Evolutionary conservation across 2,329 filamentous ascomycete genomes (phyloP).

Genomic region (Epichloe glyceriae): DNA sequence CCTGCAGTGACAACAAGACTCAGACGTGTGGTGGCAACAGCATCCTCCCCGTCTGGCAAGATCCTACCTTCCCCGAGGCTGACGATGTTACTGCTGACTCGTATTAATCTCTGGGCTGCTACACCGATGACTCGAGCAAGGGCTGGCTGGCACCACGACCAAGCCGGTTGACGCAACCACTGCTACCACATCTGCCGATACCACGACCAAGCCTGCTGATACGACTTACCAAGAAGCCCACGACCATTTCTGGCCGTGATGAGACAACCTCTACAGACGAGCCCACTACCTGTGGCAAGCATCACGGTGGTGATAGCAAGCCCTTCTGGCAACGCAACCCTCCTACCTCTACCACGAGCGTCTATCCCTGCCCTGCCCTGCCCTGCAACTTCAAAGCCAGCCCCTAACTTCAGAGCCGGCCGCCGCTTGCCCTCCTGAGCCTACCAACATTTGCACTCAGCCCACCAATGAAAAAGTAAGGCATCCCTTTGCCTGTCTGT

Average conservation of each 20-base stretch:
- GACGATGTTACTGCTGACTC: neutral
- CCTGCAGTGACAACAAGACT: conserved; percentile 29
- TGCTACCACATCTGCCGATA: too few relatives aligned
- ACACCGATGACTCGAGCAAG: too few relatives aligned
- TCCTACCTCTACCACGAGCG: conserved; percentile 19
- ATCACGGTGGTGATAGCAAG: conserved; percentile 25
- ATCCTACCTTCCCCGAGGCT: conserved; percentile 33
- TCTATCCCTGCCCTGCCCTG: conserved; percentile 22
- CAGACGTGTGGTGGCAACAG: conserved; percentile 34
- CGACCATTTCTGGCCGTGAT: too few relatives aligned
- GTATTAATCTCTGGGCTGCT: too few relatives aligned
- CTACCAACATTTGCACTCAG: conserved; percentile 40
- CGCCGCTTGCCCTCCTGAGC: conserved; percentile 29
- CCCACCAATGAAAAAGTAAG: conserved; percentile 42
- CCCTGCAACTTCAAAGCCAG: conserved; percentile 15
- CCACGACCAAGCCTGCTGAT: too few relatives aligned
- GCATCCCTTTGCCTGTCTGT: conserved; percentile 37
- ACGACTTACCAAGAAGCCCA: too few relatives aligned
- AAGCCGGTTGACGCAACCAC: conserved; percentile 1
- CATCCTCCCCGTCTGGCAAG: conserved; percentile 34
- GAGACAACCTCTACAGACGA: too few relatives aligned
- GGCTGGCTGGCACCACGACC: conserved; percentile 7
- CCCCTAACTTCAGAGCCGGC: conserved; percentile 18
- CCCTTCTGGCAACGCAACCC: conserved; percentile 13
- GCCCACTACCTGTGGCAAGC: too few relatives aligned